phyloP scores from a whole-genome alignment of 2,329 filamentous ascomycete genomes.

The Arthroderma sp. region DNA sequence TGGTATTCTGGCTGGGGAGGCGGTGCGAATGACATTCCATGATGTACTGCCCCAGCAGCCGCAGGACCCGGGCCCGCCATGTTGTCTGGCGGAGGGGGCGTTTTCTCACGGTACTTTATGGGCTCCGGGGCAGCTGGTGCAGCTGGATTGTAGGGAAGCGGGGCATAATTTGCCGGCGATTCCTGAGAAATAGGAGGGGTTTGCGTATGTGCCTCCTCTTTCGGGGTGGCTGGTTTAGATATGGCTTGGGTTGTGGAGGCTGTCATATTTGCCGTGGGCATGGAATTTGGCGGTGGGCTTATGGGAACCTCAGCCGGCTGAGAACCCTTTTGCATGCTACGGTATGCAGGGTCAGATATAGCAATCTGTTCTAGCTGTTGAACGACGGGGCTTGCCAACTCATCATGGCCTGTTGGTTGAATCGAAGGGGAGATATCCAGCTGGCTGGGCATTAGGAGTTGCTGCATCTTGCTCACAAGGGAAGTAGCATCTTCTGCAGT shows the following conservation, averaged over 20 bases:
- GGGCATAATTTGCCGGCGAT: slow-evolving; percentile 29
- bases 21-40: slow-evolving; percentile 20
- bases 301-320: slow-evolving; percentile 12
- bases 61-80: slow-evolving; percentile 33
- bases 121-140: slow-evolving; percentile 53
- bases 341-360: slow-evolving; percentile 39
- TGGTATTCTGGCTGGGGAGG: slow-evolving; percentile 13
- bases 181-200: slow-evolving; percentile 12
- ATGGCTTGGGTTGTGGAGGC: slow-evolving; percentile 15
- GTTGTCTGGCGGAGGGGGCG: slow-evolving; percentile 48
- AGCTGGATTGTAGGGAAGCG: slow-evolving; percentile 52
- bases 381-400: slow-evolving; percentile 46
- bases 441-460: slow-evolving; percentile 24
- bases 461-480: slow-evolving; percentile 36
- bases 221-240: slow-evolving; percentile 10
- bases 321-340: slow-evolving; percentile 15
- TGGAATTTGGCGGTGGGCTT: slow-evolving; percentile 11
- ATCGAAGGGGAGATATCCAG: slow-evolving; percentile 37
- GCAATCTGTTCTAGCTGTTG: slow-evolving; percentile 50
- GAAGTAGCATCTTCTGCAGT: slow-evolving; percentile 43
- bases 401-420: slow-evolving; percentile 18
- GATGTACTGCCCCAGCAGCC: slow-evolving; percentile 28
- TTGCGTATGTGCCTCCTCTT: slow-evolving; percentile 3
- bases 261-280: slow-evolving; percentile 12
- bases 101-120: slow-evolving; percentile 52